Evolutionary conservation across 176 grass and related monocot species (phyloP).

Genomic region (Stipa capillata): DNA sequence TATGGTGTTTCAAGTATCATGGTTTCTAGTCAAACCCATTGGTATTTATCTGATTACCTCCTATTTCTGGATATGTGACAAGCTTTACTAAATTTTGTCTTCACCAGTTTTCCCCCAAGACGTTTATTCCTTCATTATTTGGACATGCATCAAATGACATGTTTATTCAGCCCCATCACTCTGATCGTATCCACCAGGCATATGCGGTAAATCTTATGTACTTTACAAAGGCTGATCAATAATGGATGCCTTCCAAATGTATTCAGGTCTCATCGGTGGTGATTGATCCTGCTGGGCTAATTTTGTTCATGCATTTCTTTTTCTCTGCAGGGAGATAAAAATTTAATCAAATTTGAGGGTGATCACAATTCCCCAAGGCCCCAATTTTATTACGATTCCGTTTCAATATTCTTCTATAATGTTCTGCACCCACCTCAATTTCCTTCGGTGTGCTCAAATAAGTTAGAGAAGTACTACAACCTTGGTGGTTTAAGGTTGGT

Average conservation of each 20-base stretch:
- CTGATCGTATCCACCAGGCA: slow-evolving; percentile 67
- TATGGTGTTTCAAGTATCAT: not conserved
- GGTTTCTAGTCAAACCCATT: not conserved
- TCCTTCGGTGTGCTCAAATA: slow-evolving; percentile 59
- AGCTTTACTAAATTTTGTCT: not conserved
- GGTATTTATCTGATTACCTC: not conserved
- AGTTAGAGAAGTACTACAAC: slow-evolving; percentile 76
- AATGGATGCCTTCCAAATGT: not conserved
- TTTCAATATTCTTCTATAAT: slow-evolving; percentile 99
- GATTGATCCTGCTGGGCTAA: not conserved
- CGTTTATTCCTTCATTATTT: slow-evolving; percentile 94
- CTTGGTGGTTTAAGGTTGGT: slow-evolving; percentile 54
- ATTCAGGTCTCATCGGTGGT: not conserved
- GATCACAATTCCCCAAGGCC: slow-evolving; percentile 94
- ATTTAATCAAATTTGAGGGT: slow-evolving; percentile 94
- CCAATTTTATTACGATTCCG: slow-evolving; percentile 97
- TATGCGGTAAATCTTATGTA: slow-evolving; percentile 58
- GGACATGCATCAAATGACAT: slow-evolving; percentile 90
- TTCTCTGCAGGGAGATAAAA: slow-evolving; percentile 84
- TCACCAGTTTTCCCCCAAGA: slow-evolving; percentile 85
- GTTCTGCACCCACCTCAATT: slow-evolving; percentile 83
- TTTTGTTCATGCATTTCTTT: slow-evolving; percentile 19
- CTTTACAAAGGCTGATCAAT: not conserved
- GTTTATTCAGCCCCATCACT: slow-evolving; percentile 90
- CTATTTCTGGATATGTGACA: not conserved